A percentile compares a stretch with the other conserved stretches of the same genome.
Evolutionary conservation across 805 yeast genomes (phyloP).

Genomic region (Spathaspora gorwiae): DNA sequence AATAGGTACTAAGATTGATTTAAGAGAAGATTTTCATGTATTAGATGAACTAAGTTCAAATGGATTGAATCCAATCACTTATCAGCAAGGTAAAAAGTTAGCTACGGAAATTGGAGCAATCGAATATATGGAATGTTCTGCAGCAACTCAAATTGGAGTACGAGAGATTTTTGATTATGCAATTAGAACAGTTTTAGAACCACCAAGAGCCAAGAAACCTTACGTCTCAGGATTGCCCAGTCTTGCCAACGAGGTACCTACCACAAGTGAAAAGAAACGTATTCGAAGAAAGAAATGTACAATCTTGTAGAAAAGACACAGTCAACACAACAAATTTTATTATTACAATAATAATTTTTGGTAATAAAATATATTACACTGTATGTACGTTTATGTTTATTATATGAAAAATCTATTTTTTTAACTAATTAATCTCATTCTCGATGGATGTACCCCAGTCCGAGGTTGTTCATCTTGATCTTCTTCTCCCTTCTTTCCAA

Average conservation of each 20-base stretch:
- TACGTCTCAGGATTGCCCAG: background rate
- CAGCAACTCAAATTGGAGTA: slow-evolving; percentile 83
- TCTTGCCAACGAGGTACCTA: background rate
- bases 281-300: slow-evolving; percentile 36
- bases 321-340: no score
- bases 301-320: slow-evolving; percentile 23
- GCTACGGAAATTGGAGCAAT: slow-evolving; percentile 72
- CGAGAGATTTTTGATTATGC: slow-evolving; percentile 82
- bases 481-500: slow-evolving; percentile 5
- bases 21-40: slow-evolving; percentile 78
- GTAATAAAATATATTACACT: no score
- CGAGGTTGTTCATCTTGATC: background rate
- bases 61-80: slow-evolving; percentile 57
- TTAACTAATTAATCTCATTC: slow-evolving; percentile 47
- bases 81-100: slow-evolving; percentile 57
- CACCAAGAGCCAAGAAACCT: slow-evolving; percentile 27
- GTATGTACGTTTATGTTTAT: background rate
- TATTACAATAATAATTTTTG: no score
- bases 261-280: slow-evolving; percentile 18
- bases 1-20: slow-evolving; percentile 86
- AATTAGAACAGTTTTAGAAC: slow-evolving; percentile 61
- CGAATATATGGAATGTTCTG: slow-evolving; percentile 82
- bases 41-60: slow-evolving; percentile 61
- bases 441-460: slow-evolving; percentile 56
- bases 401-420: background rate